phyloP scores from a whole-genome alignment of 2,329 filamentous ascomycete genomes.

The Alternaria hordeiaustralica region DNA sequence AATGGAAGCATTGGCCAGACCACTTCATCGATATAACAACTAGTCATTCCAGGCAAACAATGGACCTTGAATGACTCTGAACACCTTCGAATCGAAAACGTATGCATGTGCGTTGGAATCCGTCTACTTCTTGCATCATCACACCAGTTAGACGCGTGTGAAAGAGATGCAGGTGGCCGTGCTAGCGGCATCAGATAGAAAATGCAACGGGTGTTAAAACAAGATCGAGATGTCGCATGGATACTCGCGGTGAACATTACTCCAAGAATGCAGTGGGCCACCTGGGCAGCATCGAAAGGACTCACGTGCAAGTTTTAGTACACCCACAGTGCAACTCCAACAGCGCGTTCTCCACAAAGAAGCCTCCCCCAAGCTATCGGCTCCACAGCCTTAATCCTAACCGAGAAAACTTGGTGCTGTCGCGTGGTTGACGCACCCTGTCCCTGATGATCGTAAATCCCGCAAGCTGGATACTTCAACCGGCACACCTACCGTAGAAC shows the following conservation, averaged over 20 bases:
- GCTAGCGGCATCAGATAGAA: not conserved
- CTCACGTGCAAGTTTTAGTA: not conserved
- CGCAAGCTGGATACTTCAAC: not conserved
- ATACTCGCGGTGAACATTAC: not conserved
- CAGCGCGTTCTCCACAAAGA: constrained; percentile 8
- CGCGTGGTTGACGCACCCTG: constrained; percentile 1
- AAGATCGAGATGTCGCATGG: not conserved
- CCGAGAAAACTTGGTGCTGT: not conserved
- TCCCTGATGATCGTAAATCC: constrained; percentile 4
- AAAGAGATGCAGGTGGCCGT: not conserved
- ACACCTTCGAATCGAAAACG: not conserved
- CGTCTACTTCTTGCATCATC: not conserved
- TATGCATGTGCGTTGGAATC: not conserved
- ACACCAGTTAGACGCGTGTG: not conserved
- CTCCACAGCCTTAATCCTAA: constrained; percentile 4
- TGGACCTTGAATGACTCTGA: not conserved
- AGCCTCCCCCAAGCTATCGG: not conserved
- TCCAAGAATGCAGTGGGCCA: not conserved
- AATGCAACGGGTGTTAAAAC: not conserved
- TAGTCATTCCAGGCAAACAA: not conserved
- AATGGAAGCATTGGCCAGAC: not conserved
- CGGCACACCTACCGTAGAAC: not conserved
- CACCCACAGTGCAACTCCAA: not conserved
- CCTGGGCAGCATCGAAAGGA: not conserved
- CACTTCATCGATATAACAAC: not conserved